Evolutionary conservation across 2,329 filamentous ascomycete species (phyloP), one percentile per base, ranked within the genome.

Genomic region (Hypoxylon sp.): DNA sequence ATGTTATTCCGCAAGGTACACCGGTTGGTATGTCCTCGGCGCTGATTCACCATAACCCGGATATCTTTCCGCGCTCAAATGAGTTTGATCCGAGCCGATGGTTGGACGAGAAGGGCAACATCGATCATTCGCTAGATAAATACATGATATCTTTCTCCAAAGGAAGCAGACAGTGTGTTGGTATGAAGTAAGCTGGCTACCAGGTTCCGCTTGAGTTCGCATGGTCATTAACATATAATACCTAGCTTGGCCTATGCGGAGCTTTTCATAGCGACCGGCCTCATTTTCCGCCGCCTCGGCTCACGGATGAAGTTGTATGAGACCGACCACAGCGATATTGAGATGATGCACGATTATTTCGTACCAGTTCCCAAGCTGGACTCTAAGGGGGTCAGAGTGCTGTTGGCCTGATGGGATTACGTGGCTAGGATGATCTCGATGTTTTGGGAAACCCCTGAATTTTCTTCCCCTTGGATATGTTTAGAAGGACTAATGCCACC

Each of bases 131-230:
- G 16, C 44, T 62, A 3, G 58, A 67, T 5, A 47, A 44, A 2
- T 52, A 37, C 4, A 9, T 58, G 9, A 34, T 65, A 3, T 46
- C 56, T 2, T 66, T 64, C 16, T 53, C 46, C 7, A 65, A 53
- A 40, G 63, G 64, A 5, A 64, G 55, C 16, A 52, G 64, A n/a
- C 31, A 17, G 8, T 67, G 63, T 19, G 7, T 62, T 7, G 64
- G 62, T 1, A 62, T 63, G 51, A 63, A 65, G 64, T 67, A 30
- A 59, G 62, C 60, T 16, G 3, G 7, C n/a, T n/a, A n/a, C n/a
- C n/a, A n/a, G n/a, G 64, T 53, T 16, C 3, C 4, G 7, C n/a
- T 20, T n/a, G n/a, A n/a, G n/a, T n/a, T n/a, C n/a, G n/a, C n/a
- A n/a, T n/a, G n/a, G n/a, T n/a, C n/a, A n/a, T n/a, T n/a, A n/a